Evolutionary conservation across 2,329 filamentous ascomycete genomes (phyloP).

Genomic region (Phialophora macrospora): DNA sequence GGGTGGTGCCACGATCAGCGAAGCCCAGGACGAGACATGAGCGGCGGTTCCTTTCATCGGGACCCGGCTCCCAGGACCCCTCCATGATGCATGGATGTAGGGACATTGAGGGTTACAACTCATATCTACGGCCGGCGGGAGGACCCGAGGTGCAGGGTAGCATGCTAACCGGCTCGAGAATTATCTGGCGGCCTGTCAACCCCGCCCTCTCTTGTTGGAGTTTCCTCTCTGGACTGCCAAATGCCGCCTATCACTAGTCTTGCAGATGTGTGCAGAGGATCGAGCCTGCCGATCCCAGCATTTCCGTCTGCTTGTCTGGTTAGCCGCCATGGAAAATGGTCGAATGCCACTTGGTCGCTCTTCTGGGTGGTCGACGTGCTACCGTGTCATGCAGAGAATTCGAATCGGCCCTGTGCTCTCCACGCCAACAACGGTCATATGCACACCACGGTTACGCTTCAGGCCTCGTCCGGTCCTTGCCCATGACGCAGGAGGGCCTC

Average conservation of each 20-base stretch:
- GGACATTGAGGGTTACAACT: conserved; percentile 25
- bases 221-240: conserved; percentile 24
- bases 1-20: conserved; percentile 36
- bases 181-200: conserved; percentile 10
- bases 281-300: conserved; percentile 22
- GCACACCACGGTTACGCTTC: conserved; percentile 18
- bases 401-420: conserved; percentile 5
- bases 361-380: conserved; percentile 1
- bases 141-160: conserved; percentile 31
- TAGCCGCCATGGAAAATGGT: not conserved
- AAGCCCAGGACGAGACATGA: conserved; percentile 36
- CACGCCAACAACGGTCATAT: conserved; percentile 17
- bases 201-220: conserved; percentile 26
- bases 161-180: conserved; percentile 23
- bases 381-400: conserved; percentile 7
- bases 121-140: conserved; percentile 29
- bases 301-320: conserved; percentile 8
- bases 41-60: conserved; percentile 8
- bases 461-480: not conserved
- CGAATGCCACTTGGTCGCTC: not conserved
- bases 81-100: conserved; percentile 15
- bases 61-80: conserved; percentile 13
- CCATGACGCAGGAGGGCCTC: not conserved
- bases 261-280: conserved; percentile 20
- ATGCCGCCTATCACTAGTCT: conserved; percentile 17